phyloP scores from a whole-genome alignment of 2,329 filamentous ascomycete species.

The Aspergillus fumigatus region DNA sequence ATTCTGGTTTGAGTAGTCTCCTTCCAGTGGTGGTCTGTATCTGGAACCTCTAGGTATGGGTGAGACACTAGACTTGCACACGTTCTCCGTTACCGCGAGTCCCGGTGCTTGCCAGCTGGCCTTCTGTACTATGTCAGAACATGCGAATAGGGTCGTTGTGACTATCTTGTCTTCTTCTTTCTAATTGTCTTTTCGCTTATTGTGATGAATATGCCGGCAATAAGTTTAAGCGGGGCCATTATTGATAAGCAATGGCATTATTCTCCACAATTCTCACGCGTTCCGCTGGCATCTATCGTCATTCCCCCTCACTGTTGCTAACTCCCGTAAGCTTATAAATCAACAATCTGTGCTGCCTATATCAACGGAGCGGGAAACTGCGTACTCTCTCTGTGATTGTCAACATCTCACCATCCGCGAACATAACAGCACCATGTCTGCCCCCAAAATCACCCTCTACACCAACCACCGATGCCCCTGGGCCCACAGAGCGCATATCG shows the following conservation, averaged over 20 bases:
- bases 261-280: background rate
- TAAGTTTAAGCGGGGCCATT: background rate
- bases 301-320: background rate
- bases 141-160: no score
- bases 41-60: background rate
- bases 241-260: background rate
- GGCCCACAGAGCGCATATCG: slow-evolving; percentile 72
- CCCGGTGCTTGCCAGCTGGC: background rate
- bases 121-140: no score
- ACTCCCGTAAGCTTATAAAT: background rate
- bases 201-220: background rate
- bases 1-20: background rate
- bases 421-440: slow-evolving; percentile 21
- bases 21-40: background rate
- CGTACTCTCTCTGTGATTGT: no score
- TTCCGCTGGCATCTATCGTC: background rate
- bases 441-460: slow-evolving; percentile 60
- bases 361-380: background rate
- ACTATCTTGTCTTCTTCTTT: no score
- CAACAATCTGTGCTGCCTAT: background rate
- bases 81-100: no score
- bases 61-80: no score
- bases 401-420: background rate
- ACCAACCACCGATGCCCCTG: slow-evolving; percentile 67
- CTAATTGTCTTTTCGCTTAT: background rate